Conservation (phyloP, 208 protist species). For the Trypanosoma platydactyli region DNA sequence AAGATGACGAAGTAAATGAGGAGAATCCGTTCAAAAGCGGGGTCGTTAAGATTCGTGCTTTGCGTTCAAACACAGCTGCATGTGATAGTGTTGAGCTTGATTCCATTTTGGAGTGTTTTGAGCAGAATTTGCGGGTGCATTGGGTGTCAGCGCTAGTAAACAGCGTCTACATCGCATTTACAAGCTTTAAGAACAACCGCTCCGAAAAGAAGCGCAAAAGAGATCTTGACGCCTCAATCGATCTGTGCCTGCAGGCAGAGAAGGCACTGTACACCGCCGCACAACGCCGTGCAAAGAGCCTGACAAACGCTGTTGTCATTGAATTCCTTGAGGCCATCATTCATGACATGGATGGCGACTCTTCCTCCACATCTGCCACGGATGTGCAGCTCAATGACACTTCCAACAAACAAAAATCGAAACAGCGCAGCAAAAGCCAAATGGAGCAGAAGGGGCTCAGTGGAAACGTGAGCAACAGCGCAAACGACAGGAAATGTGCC, state of each 20-base stretch:
- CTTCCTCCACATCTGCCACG: conserved; percentile 6
- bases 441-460: too few species aligned
- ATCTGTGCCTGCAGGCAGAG: conserved; percentile 5
- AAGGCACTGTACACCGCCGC: conserved; percentile 11
- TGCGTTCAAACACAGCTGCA: not conserved
- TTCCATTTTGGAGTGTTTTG: conserved; percentile 19
- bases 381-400: not conserved
- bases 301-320: conserved; percentile 24
- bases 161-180: conserved; percentile 11
- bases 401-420: not conserved
- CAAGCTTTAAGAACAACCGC: conserved; percentile 12
- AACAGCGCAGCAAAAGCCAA: not conserved
- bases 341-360: conserved; percentile 24
- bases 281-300: conserved; percentile 13
- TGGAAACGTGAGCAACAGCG: too few species aligned
- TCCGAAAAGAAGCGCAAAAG: conserved; percentile 31
- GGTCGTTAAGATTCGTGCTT: not conserved
- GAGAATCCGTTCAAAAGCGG: conserved; percentile 10
- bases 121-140: conserved; percentile 27
- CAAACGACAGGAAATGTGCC: not conserved
- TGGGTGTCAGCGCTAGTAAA: conserved; percentile 26
- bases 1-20: not conserved
- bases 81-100: conserved; percentile 12
- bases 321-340: conserved; percentile 17
- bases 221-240: conserved; percentile 23